These are phyloP conservation scores for Adansonia digitata DNA, from an alignment of 345 rosid genomes.

Conservation along the genomic window DNA sequence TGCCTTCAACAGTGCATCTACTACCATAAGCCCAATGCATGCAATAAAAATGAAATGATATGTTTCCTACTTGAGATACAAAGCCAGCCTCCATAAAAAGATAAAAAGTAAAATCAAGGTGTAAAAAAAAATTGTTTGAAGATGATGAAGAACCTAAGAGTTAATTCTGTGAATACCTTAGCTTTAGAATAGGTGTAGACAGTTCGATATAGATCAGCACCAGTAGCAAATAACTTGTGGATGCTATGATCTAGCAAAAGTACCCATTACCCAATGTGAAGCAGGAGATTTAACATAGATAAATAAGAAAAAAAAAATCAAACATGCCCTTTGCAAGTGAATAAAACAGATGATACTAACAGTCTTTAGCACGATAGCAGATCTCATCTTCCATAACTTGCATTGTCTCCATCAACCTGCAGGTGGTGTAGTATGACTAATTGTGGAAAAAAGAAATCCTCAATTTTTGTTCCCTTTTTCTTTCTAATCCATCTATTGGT, in stretches of 20 bases:
- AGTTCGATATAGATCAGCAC: slow-evolving; percentile 92
- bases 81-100: not conserved
- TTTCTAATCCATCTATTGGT: not conserved
- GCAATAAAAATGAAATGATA: slow-evolving; percentile 18
- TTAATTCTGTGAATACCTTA: slow-evolving; percentile 43
- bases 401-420: slow-evolving; percentile 91
- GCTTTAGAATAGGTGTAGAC: slow-evolving; percentile 93
- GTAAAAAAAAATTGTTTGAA: not conserved
- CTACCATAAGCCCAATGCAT: slow-evolving; percentile 94
- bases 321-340: slow-evolving; percentile 9
- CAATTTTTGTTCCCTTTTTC: not conserved
- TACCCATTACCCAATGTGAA: slow-evolving; percentile 16
- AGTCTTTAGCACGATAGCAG: slow-evolving; percentile 90
- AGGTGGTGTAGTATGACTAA: slow-evolving; percentile 20
- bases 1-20: slow-evolving; percentile 82
- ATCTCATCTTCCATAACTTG: slow-evolving; percentile 83
- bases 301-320: too few relatives aligned
- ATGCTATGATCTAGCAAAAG: slow-evolving; percentile 59
- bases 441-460: not conserved
- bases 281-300: not conserved
- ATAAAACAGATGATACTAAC: slow-evolving; percentile 44
- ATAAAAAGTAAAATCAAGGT: not conserved
- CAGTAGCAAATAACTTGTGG: slow-evolving; percentile 79
- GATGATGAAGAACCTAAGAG: slow-evolving; percentile 3
- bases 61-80: slow-evolving; percentile 6